A percentile compares a stretch with the other conserved stretches of the same genome.
Conservation (phyloP, 306 rosid genomes). For the Quercus bicolor region DNA sequence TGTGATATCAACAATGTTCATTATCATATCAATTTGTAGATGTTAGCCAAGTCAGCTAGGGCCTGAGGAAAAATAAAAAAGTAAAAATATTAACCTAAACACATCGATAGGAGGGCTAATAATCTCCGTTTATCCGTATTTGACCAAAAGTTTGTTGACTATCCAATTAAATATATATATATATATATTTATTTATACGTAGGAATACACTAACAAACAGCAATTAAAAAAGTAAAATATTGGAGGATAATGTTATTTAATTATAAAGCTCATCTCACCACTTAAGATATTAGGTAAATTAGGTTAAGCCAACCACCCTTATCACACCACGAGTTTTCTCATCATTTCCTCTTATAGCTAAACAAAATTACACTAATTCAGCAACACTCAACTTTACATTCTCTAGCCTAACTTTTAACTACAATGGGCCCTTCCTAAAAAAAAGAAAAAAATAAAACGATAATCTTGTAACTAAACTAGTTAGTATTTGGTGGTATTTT, state of each 20-base stretch:
- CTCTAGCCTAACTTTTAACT: neutral
- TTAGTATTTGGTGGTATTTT: too few species aligned
- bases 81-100: neutral
- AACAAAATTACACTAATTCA: neutral
- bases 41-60: neutral
- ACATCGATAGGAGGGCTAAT: neutral
- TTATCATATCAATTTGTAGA: too few species aligned
- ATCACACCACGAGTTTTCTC: neutral
- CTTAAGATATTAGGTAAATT: neutral
- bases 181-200: neutral
- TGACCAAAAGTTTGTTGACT: conserved; percentile 33
- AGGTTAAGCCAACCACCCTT: neutral
- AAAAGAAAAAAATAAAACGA: too few species aligned
- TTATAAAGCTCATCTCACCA: neutral
- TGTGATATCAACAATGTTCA: too few species aligned
- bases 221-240: neutral
- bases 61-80: neutral
- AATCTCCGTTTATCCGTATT: neutral
- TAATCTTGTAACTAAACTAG: too few species aligned
- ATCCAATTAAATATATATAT: neutral
- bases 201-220: neutral
- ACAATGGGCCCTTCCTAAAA: too few species aligned
- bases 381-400: neutral
- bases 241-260: conserved; percentile 28
- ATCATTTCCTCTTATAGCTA: neutral